Conservation (phyloP, 768 basidiomycete genomes). For the Amanita fuliginea region DNA sequence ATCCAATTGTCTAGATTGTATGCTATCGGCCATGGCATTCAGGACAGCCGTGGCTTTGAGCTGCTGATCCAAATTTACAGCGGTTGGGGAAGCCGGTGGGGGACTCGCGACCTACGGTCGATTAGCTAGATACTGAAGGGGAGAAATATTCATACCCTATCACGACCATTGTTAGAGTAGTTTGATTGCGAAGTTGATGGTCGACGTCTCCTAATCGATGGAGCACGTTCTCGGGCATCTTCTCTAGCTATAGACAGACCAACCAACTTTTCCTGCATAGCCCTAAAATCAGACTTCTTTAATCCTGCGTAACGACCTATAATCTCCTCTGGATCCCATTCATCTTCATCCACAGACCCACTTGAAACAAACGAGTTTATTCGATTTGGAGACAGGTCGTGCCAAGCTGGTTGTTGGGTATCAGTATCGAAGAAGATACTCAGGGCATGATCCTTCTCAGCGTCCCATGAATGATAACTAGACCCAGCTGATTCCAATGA, state of each 20-base stretch:
- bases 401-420: conserved; percentile 42
- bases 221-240: conserved; percentile 50
- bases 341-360: conserved; percentile 31
- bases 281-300: conserved; percentile 55
- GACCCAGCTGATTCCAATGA: conserved; percentile 76
- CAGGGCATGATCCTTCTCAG: conserved; percentile 42
- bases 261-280: conserved; percentile 73
- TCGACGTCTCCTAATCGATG: conserved; percentile 59
- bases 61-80: conserved; percentile 33
- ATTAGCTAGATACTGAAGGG: conserved; percentile 5
- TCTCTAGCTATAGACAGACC: conserved; percentile 47
- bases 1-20: conserved; percentile 25
- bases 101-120: conserved; percentile 46
- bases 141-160: conserved; percentile 15
- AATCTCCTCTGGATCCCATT: conserved; percentile 54
- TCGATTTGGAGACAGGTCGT: conserved; percentile 36
- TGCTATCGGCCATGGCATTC: conserved; percentile 46
- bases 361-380: conserved; percentile 38
- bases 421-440: conserved; percentile 45
- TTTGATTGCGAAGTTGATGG: conserved; percentile 81
- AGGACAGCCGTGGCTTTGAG: conserved; percentile 57
- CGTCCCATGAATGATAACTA: conserved; percentile 78
- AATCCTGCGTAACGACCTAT: conserved; percentile 58
- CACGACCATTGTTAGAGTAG: conserved; percentile 49
- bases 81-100: conserved; percentile 25